Percentiles rank a stretch among this genome's conserved stretches.
Evolutionary conservation across 768 basidiomycete species (phyloP).

Genomic region (Holtermannia corniformis): DNA sequence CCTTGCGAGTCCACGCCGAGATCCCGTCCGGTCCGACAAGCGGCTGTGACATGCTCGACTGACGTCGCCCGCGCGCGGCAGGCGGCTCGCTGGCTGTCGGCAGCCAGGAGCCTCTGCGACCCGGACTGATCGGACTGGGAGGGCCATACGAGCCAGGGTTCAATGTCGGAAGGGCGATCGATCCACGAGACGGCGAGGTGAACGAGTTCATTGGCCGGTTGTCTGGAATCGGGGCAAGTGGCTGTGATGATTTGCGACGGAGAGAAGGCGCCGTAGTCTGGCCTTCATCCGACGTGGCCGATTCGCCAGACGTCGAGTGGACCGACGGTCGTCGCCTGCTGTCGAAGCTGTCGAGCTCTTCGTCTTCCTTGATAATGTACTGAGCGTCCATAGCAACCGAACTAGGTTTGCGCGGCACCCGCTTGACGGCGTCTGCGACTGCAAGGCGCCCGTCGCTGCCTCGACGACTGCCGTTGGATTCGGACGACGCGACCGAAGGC

Average conservation of each 20-base stretch:
- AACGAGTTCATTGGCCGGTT: not conserved
- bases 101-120: slow-evolving; percentile 28
- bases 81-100: slow-evolving; percentile 7
- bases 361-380: not conserved
- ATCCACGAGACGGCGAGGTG: slow-evolving; percentile 2
- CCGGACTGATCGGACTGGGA: not conserved
- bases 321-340: not conserved
- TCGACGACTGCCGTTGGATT: not conserved
- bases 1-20: slow-evolving; percentile 36
- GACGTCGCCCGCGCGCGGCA: slow-evolving; percentile 10
- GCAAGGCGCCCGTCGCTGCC: not conserved
- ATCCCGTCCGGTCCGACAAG: slow-evolving; percentile 29
- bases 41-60: slow-evolving; percentile 25
- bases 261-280: not conserved
- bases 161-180: slow-evolving; percentile 4
- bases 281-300: not conserved
- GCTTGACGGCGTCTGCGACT: too few relatives aligned
- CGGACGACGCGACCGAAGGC: not conserved
- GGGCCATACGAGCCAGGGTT: not conserved
- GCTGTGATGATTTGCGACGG: not conserved
- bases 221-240: slow-evolving; percentile 5
- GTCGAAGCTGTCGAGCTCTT: not conserved
- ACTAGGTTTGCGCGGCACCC: not conserved
- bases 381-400: not conserved
- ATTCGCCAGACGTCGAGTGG: not conserved